Percentiles rank a stretch among this genome's conserved stretches.
Conservation (phyloP, 495 filamentous ascomycete genomes). For the Annulohypoxylon stygium region DNA sequence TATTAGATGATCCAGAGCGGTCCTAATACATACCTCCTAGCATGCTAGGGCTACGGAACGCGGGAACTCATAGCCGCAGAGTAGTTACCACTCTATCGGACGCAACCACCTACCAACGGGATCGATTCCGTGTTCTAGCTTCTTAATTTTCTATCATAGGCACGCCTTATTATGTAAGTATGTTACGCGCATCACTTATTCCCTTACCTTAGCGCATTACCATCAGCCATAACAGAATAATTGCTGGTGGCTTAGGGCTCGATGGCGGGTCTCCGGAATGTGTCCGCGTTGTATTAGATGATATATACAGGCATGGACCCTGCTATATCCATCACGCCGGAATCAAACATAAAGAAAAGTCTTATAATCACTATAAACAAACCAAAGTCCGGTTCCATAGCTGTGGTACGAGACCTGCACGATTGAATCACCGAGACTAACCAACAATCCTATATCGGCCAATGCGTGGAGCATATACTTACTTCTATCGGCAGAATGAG, state of each 20-base stretch:
- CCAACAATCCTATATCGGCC: constrained; percentile 2
- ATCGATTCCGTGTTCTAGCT: background rate
- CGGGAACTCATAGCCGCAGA: background rate
- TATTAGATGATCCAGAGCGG: background rate
- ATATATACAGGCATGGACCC: constrained; percentile 17
- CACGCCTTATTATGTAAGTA: background rate
- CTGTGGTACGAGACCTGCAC: background rate
- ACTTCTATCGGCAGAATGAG: background rate
- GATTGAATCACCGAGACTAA: background rate
- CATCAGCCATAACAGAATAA: background rate
- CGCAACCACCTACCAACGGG: background rate
- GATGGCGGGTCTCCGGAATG: background rate
- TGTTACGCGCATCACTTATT: background rate
- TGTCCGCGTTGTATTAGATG: background rate
- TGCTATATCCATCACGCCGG: background rate
- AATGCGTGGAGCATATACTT: constrained; percentile 22
- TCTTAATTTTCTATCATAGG: background rate
- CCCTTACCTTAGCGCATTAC: constrained; percentile 1
- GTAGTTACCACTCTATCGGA: constrained; percentile 17
- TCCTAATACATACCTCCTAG: background rate
- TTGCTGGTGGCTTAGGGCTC: background rate
- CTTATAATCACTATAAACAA: background rate
- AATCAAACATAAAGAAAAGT: background rate
- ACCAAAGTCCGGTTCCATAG: background rate
- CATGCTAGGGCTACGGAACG: constrained; percentile 1